Conservation (phyloP, 495 filamentous ascomycete species). For the Amniculicola lignicola region DNA sequence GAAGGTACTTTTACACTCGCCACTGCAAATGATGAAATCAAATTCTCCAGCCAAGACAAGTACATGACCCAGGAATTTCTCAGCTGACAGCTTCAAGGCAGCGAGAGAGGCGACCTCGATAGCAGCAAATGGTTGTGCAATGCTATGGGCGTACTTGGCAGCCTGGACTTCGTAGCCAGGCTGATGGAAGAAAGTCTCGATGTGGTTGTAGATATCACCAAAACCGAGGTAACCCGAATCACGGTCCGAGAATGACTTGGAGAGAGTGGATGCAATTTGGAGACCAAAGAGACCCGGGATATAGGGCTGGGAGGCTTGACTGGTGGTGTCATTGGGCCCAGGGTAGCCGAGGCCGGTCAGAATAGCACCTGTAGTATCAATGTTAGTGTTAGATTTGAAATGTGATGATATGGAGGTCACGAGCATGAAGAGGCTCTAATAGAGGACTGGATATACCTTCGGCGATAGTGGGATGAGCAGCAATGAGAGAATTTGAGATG, state of each 20-base stretch:
- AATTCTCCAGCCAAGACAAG: constrained; percentile 37
- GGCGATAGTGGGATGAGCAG: constrained; percentile 6
- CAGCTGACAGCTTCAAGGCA: neutral
- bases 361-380: constrained; percentile 10
- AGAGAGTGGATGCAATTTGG: constrained; percentile 12
- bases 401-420: neutral
- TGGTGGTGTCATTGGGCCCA: neutral
- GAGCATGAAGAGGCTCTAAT: neutral
- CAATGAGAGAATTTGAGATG: constrained; percentile 13
- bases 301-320: neutral
- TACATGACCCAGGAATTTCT: constrained; percentile 36
- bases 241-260: neutral
- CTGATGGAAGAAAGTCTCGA: constrained; percentile 24
- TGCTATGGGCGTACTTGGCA: constrained; percentile 27
- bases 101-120: constrained; percentile 29
- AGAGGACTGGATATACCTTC: constrained; percentile 21
- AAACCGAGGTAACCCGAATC: constrained; percentile 29
- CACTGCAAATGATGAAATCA: constrained; percentile 38
- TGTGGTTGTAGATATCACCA: constrained; percentile 28
- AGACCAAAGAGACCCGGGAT: constrained; percentile 10
- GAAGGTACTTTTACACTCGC: constrained; percentile 31
- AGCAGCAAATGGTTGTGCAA: constrained; percentile 36
- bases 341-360: constrained; percentile 25
- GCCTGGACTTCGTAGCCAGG: constrained; percentile 11
- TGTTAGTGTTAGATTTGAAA: neutral